Evolutionary conservation across 139 green algal species (phyloP).

Genomic region (Microglena sp.): DNA sequence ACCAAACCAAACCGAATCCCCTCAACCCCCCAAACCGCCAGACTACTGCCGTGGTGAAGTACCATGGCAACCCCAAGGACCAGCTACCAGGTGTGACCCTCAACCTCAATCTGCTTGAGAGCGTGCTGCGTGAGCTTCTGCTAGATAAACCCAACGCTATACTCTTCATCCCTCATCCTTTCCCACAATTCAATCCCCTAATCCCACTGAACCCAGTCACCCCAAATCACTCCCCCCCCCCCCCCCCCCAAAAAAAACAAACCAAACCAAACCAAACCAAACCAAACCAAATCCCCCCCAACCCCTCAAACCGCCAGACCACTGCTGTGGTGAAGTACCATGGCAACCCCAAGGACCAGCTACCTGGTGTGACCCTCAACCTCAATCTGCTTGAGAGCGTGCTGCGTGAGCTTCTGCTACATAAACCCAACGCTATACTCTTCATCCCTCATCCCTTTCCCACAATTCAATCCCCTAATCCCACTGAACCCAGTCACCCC

Average conservation of each 20-base stretch:
- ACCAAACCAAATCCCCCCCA: not conserved
- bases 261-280: not conserved
- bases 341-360: not conserved
- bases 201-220: not conserved
- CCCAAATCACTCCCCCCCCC: not conserved
- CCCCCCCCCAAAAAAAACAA: too few species aligned
- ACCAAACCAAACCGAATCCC: too few species aligned
- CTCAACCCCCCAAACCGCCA: too few species aligned
- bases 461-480: not conserved
- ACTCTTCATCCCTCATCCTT: not conserved
- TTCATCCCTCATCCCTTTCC: not conserved
- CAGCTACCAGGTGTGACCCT: slow-evolving; percentile 52
- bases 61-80: slow-evolving; percentile 6
- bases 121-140: slow-evolving; percentile 67
- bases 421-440: not conserved
- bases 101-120: slow-evolving; percentile 60
- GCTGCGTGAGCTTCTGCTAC: not conserved
- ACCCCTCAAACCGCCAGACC: too few species aligned
- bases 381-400: not conserved
- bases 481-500: not conserved
- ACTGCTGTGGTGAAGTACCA: slow-evolving; percentile 50
- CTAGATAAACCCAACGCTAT: slow-evolving; percentile 35
- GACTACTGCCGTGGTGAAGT: slow-evolving; percentile 57
- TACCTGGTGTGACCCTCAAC: not conserved
- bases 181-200: not conserved